Percentiles rank a stretch among this genome's conserved stretches.
Conservation (phyloP, 208 protist species). For the Kentomonas sorsogonicus region DNA sequence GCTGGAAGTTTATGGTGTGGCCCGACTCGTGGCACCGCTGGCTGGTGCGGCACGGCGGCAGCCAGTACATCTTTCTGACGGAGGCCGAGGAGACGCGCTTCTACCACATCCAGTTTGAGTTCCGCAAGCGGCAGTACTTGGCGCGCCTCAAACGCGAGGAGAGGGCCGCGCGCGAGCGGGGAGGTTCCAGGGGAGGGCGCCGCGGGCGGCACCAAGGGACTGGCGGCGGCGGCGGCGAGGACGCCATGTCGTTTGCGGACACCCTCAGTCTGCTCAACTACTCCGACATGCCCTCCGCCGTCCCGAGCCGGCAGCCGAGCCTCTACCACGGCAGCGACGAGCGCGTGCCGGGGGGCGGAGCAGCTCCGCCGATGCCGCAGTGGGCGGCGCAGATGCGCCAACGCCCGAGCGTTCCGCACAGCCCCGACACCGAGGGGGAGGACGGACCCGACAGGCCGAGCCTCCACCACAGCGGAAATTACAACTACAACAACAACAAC, state of each 20-base stretch:
- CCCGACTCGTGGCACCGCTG: conserved; percentile 80
- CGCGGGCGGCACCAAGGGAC: background rate
- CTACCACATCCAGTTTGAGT: conserved; percentile 68
- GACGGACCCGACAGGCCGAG: too few relatives aligned
- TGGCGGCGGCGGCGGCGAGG: background rate
- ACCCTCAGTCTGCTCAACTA: too few relatives aligned
- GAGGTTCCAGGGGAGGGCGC: background rate
- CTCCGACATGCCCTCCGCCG: too few relatives aligned
- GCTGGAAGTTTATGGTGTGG: conserved; percentile 87
- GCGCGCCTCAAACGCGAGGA: conserved; percentile 42
- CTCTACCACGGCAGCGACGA: background rate
- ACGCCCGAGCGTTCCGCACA: too few relatives aligned
- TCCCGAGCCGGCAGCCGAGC: background rate
- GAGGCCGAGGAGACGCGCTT: conserved; percentile 69
- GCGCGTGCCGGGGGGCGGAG: too few relatives aligned
- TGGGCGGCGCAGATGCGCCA: too few relatives aligned
- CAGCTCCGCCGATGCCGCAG: too few relatives aligned
- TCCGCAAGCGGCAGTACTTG: conserved; percentile 53
- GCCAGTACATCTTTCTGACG: conserved; percentile 84
- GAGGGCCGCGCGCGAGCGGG: background rate
- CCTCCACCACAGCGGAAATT: too few relatives aligned
- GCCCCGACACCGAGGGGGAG: too few relatives aligned
- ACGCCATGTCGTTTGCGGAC: background rate
- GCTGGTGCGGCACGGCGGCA: conserved; percentile 79
- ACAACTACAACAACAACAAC: too few relatives aligned